Evolutionary conservation across 805 yeast genomes (phyloP).

Genomic region (Blastobotrys muscicola): DNA sequence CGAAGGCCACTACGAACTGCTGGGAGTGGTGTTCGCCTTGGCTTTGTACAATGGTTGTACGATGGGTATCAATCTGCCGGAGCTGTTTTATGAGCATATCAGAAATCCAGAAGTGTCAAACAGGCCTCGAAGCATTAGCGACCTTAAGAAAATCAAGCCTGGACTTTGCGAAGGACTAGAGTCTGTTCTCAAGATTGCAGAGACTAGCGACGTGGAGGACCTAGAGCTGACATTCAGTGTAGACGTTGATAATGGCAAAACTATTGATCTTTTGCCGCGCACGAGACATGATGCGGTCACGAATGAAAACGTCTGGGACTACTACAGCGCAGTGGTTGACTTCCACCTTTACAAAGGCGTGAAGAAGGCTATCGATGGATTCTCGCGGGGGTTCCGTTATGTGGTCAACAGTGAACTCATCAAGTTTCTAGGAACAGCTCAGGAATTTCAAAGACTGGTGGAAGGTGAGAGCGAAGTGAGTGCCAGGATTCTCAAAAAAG

Average conservation of each 20-base stretch:
- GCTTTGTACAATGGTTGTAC: constrained; percentile 25
- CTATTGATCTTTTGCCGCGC: background rate
- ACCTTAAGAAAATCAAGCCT: no score
- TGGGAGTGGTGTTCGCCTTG: constrained; percentile 22
- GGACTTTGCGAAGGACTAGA: no score
- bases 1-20: constrained; percentile 14
- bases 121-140: no score
- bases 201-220: constrained; percentile 9
- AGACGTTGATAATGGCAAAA: constrained; percentile 5
- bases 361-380: constrained; percentile 13
- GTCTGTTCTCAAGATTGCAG: background rate
- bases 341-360: constrained; percentile 6
- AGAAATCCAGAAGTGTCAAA: background rate
- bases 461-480: constrained; percentile 36
- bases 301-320: constrained; percentile 8
- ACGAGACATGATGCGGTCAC: constrained; percentile 9
- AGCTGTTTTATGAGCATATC: constrained; percentile 15
- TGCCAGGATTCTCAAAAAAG: constrained; percentile 32
- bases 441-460: constrained; percentile 22
- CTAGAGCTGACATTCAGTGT: constrained; percentile 11
- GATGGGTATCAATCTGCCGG: constrained; percentile 20
- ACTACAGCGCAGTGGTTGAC: constrained; percentile 11
- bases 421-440: constrained; percentile 7
- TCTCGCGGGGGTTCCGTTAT: constrained; percentile 17
- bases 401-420: constrained; percentile 12